Percentiles rank a stretch among this genome's conserved stretches.
Conservation (phyloP, 371 early-diverging fungal genomes). For the Syncephalastrum monosporum region DNA sequence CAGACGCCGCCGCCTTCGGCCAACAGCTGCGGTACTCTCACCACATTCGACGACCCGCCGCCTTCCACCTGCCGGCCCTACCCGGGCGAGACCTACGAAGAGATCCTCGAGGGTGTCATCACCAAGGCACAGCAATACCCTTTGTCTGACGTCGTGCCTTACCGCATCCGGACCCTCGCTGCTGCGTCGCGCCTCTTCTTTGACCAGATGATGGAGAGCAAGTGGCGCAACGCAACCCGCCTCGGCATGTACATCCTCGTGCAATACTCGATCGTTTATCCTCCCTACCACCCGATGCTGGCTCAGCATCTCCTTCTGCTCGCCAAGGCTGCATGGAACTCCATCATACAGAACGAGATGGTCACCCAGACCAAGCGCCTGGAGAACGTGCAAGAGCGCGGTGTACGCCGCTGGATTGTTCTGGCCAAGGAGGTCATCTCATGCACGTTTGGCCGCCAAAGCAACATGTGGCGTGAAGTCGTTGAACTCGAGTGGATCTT, state of each 20-base stretch:
- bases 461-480: constrained; percentile 41
- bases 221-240: constrained; percentile 53
- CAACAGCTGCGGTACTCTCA: constrained; percentile 10
- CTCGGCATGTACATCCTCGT: constrained; percentile 63
- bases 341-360: constrained; percentile 35
- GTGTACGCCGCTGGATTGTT: constrained; percentile 43
- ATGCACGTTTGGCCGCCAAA: constrained; percentile 36
- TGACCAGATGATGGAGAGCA: constrained; percentile 38
- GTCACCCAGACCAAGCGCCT: constrained; percentile 13
- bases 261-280: constrained; percentile 68
- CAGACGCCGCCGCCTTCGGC: constrained; percentile 2
- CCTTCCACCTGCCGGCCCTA: constrained; percentile 25
- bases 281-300: constrained; percentile 71
- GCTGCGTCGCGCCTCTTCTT: constrained; percentile 31
- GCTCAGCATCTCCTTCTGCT: constrained; percentile 63
- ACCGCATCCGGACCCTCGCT: constrained; percentile 30
- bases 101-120: constrained; percentile 23
- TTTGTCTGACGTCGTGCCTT: constrained; percentile 22
- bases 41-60: constrained; percentile 36
- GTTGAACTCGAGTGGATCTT: constrained; percentile 48
- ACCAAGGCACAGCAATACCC: constrained; percentile 20
- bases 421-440: constrained; percentile 35
- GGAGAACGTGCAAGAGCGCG: constrained; percentile 40
- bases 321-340: constrained; percentile 70
- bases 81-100: constrained; percentile 25